phyloP scores from a whole-genome alignment of 352 stramenopile genomes.

The Phytophthora europaea region DNA sequence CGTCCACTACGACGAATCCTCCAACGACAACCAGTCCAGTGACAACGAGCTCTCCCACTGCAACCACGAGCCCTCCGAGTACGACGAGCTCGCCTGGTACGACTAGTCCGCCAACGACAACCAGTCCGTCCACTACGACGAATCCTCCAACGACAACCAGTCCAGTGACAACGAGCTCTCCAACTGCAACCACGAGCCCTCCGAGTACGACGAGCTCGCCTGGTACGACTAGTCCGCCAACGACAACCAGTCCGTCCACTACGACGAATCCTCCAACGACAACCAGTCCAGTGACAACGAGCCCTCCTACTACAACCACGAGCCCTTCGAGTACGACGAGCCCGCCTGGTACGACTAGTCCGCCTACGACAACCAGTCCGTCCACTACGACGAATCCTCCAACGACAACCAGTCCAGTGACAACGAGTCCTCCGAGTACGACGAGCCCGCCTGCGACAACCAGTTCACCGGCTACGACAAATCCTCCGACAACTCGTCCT shows the following conservation, averaged over 20 bases:
- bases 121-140: not conserved
- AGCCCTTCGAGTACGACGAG: not conserved
- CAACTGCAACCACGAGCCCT: not conserved
- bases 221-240: not conserved
- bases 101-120: not conserved
- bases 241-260: not conserved
- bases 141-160: not conserved
- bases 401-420: not conserved
- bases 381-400: not conserved
- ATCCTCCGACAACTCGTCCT: not conserved
- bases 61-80: not conserved
- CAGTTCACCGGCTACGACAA: not conserved
- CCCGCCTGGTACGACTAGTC: not conserved
- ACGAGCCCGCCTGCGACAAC: not conserved
- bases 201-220: not conserved
- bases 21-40: not conserved
- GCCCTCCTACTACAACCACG: not conserved
- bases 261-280: not conserved
- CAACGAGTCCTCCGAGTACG: not conserved
- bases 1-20: not conserved
- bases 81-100: not conserved
- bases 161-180: not conserved
- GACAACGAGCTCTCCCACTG: slow-evolving; percentile 1
- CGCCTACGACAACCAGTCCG: not conserved
- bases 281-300: not conserved